Evolutionary conservation across 345 rosid species (phyloP), one percentile per base, ranked within the genome.

Genomic region (Murraya paniculata): DNA sequence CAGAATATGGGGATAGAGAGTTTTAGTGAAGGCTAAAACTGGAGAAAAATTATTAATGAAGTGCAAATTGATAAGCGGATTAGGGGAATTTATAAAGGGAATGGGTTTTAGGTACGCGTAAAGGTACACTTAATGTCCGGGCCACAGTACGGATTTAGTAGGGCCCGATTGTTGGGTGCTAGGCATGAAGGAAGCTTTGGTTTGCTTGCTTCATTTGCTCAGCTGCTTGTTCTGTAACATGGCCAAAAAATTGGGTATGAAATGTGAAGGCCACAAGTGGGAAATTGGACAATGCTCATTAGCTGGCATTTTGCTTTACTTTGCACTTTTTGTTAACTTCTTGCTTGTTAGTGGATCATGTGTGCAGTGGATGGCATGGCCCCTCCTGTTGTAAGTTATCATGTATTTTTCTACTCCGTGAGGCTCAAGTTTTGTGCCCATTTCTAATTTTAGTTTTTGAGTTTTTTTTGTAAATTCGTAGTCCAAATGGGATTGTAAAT

Each of bases 61-160:
- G 68, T 36, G 68, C 19, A 61, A 53, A 71, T 50, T 3, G 67
- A 62, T 73, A 18, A 28, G 72, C 64, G 48, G 38, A 67, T 65
- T 41, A 66, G 41, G 30, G 41, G 68, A 35, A 75, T 77, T 84
- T 83, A 89, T 87, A 36, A 77, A 62, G 82, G 80, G 50, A 76
- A 36, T 71, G 38, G 75, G 64, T 62, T 75, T 14, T 18, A 81
- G 60, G 84, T 80, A 79, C 83, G 90, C 82, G 92, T 79, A 83
- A 84, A 80, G 90, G 85, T 80, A 71, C 84, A 61, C 64, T 27
- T 45, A 65, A 39, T 70, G 84, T 70, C 82, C 82, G 69, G 82
- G 86, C 79, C 88, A 74, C 8, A 41, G 93, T 90, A 89, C 93
- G 92, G 92, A 85, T 58, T 41, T 7, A 5, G 21, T 72, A 68